These are phyloP conservation scores for Fusarium albidum DNA, from an alignment of 2,329 filamentous ascomycete species.

Conservation along the genomic window DNA sequence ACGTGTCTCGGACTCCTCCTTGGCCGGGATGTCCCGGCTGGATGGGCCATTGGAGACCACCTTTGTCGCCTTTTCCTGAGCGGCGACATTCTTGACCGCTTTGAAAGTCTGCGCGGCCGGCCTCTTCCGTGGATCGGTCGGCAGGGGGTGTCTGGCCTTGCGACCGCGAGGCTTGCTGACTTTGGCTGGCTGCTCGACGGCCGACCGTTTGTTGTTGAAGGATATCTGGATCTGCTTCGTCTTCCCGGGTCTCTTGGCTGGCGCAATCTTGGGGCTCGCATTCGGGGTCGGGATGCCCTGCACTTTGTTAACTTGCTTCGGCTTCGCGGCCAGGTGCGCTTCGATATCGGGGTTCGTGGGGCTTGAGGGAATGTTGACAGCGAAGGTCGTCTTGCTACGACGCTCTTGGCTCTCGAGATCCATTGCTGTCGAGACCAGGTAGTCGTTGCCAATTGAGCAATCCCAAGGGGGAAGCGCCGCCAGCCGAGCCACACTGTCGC, in stretches of 20 bases:
- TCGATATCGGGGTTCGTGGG: slow-evolving; percentile 31
- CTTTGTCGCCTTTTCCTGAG: slow-evolving; percentile 32
- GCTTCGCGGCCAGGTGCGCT: slow-evolving; percentile 43
- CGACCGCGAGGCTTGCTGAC: slow-evolving; percentile 43
- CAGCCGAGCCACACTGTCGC: slow-evolving; percentile 84
- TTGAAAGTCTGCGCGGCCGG: slow-evolving; percentile 50
- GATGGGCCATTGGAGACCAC: slow-evolving; percentile 1
- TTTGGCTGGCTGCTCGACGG: slow-evolving; percentile 26
- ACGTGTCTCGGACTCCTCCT: slow-evolving; percentile 1
- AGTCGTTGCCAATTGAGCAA: slow-evolving; percentile 59
- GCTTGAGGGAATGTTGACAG: slow-evolving; percentile 41
- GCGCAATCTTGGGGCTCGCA: slow-evolving; percentile 61
- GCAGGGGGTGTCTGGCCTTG: slow-evolving; percentile 45
- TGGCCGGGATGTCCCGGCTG: slow-evolving; percentile 8
- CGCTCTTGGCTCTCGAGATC: slow-evolving; percentile 51
- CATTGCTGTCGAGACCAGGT: slow-evolving; percentile 55
- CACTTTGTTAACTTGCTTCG: slow-evolving; percentile 52
- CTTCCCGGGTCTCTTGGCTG: slow-evolving; percentile 50
- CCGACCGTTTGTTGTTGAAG: slow-evolving; percentile 46
- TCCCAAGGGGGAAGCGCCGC: slow-evolving; percentile 71
- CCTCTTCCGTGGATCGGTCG: slow-evolving; percentile 51
- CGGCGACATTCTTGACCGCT: slow-evolving; percentile 31
- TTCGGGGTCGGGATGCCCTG: slow-evolving; percentile 65
- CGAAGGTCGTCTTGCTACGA: slow-evolving; percentile 48
- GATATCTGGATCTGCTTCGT: slow-evolving; percentile 62